Conservation (phyloP, 768 basidiomycete species). For the Pulveroboletus sp. region DNA sequence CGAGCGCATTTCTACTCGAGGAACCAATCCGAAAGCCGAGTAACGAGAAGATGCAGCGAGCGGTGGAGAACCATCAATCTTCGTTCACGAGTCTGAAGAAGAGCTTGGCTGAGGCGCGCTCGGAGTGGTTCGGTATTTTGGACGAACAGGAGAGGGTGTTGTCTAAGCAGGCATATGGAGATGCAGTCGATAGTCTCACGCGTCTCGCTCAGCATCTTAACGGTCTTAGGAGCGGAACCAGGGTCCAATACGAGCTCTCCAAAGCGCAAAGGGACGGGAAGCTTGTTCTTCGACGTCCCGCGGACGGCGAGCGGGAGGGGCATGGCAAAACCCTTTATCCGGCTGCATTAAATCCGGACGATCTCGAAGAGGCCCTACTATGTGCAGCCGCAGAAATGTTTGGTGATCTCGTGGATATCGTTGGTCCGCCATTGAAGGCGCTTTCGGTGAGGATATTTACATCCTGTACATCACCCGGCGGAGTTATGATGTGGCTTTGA, state of each 20-base stretch:
- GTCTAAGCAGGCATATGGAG: conserved; percentile 65
- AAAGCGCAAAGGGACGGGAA: conserved; percentile 51
- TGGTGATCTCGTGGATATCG: conserved; percentile 72
- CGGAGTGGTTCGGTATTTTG: conserved; percentile 58
- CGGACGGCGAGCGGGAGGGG: conserved; percentile 13
- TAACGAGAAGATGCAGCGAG: conserved; percentile 64
- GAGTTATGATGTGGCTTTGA: neutral
- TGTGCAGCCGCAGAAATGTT: conserved; percentile 68
- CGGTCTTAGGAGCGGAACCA: conserved; percentile 79
- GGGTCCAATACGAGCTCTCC: conserved; percentile 78
- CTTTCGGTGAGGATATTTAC: conserved; percentile 51
- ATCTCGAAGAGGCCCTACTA: conserved; percentile 36
- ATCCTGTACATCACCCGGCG: neutral
- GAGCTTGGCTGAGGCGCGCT: conserved; percentile 80
- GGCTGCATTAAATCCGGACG: conserved; percentile 34
- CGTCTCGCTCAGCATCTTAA: conserved; percentile 91
- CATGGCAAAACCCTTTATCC: conserved; percentile 25
- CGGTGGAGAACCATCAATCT: conserved; percentile 80
- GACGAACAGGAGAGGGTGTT: conserved; percentile 21
- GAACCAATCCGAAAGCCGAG: conserved; percentile 53
- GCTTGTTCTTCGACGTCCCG: conserved; percentile 29
- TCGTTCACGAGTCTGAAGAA: conserved; percentile 89
- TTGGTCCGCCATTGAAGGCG: conserved; percentile 71
- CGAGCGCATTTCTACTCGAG: conserved; percentile 81
- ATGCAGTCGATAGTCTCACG: conserved; percentile 82